Base-by-base conservation (phyloP, 2,329 filamentous ascomycete species). In the Clonostachys byssicola region DNA sequence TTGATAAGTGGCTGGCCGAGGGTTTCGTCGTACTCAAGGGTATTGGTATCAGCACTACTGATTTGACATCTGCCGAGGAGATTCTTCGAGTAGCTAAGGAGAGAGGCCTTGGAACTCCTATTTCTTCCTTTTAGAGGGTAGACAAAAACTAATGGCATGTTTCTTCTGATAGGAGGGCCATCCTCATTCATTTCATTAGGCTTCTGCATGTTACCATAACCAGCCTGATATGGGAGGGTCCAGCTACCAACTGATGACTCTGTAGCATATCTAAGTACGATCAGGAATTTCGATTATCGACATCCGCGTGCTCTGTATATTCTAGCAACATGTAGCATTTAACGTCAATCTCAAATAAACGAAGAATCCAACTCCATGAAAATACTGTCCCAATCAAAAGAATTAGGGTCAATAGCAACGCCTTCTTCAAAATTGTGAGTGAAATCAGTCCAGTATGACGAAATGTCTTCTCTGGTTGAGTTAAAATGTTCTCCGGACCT, bases 11-110 rank as follows among this genome's bases (percentile, higher is more conserved):
- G 81, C 57, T 86, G 44, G 72, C 77, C 50, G 71, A 68, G 42
- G 85, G 84, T 0, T 83, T 86, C 59, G 77, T 87, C 1, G 78
- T 88, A 34, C 88, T 84, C 58, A 88, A 88, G 72, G 80, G 80
- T 53, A 83, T 88, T 4, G 85, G 85, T 0, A 61, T 87, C 47
- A 83, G 83, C 1, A 59, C 88, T 50, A 87, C 86, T 81, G 85
- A 88, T 65, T 66, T 88, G 35, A 77, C 83, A 4, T 79, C 85
- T 6, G 83, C 81, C 1, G 68, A 70, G 30, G 75, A 83, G 54
- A 54, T 87, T 48, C 69, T 86, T 6, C 60, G 67, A 23, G 60
- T 85, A 56, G 82, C 81, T 12, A 72, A 75, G 51, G 69, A 73
- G 49, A 73, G 71, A 50, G 72, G 72, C 1, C 60, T 86, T 34